Conservation (phyloP, 371 early-diverging fungal species). For the Mortierella sp. region DNA sequence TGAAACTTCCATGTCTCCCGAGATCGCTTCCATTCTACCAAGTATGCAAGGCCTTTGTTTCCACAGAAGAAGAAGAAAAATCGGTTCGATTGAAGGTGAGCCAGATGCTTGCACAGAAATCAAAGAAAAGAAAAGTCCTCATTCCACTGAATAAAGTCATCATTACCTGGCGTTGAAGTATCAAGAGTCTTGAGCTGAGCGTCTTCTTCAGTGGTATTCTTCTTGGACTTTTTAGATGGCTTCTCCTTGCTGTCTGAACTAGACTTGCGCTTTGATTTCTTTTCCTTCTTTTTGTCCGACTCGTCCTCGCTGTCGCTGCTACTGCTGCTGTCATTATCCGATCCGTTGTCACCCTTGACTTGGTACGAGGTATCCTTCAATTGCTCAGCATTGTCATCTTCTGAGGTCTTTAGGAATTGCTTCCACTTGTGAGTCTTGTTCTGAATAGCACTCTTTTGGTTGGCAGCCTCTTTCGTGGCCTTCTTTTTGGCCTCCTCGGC, state of each 20-base stretch:
- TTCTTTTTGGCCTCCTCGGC: constrained; percentile 32
- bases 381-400: constrained; percentile 47
- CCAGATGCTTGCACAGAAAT: neutral
- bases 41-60: constrained; percentile 36
- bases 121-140: neutral
- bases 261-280: constrained; percentile 24
- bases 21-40: constrained; percentile 48
- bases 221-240: constrained; percentile 15
- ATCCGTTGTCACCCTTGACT: constrained; percentile 47
- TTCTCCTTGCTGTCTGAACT: constrained; percentile 9
- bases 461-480: constrained; percentile 8
- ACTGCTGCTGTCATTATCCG: constrained; percentile 21
- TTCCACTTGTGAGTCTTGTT: constrained; percentile 51
- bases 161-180: constrained; percentile 27
- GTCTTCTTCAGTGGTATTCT: constrained; percentile 20
- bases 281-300: constrained; percentile 7
- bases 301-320: constrained; percentile 24
- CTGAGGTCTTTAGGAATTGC: constrained; percentile 46
- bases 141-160: neutral
- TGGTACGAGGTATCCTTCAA: constrained; percentile 44
- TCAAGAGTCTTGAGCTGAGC: constrained; percentile 23
- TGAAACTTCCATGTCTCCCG: constrained; percentile 68
- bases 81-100: neutral
- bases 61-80: too few species aligned
- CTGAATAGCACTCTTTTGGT: constrained; percentile 21